Conservation (phyloP, 2,329 filamentous ascomycete species). For the Fusarium sp. region DNA sequence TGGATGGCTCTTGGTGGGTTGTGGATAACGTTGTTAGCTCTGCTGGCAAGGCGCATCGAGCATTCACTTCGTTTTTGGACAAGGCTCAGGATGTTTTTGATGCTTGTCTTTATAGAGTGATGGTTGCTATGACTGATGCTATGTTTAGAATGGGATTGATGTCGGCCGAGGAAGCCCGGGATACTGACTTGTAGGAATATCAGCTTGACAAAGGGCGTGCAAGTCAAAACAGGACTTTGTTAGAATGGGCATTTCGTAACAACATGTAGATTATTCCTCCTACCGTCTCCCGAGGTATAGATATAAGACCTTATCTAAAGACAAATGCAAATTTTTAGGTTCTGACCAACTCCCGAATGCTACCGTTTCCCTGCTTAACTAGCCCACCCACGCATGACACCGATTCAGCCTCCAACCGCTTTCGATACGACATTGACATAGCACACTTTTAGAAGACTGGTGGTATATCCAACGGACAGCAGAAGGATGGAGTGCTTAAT, state of each 20-base stretch:
- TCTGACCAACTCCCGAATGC: no score
- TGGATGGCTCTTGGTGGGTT: background rate
- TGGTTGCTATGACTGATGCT: constrained; percentile 5
- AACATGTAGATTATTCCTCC: no score
- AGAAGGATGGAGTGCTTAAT: background rate
- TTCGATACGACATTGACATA: background rate
- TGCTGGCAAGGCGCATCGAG: background rate
- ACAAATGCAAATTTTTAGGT: no score
- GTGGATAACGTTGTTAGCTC: background rate
- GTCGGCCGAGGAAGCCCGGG: background rate
- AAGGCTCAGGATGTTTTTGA: constrained; percentile 12
- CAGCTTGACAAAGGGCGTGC: background rate
- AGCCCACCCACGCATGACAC: no score
- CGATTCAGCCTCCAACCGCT: background rate
- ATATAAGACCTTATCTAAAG: no score
- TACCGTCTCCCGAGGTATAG: no score
- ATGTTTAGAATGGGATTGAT: background rate
- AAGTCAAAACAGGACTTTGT: no score
- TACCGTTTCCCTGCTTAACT: no score
- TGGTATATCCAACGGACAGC: background rate
- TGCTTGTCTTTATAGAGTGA: constrained; percentile 3
- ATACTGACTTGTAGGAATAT: constrained; percentile 1
- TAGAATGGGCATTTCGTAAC: no score
- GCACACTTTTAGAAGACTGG: background rate
- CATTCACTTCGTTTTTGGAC: background rate